Percentiles rank a stretch among this genome's conserved stretches.
These are phyloP conservation scores for Solanum habrochaites DNA, from an alignment of 257 asterid genomes.

Conservation along the genomic window DNA sequence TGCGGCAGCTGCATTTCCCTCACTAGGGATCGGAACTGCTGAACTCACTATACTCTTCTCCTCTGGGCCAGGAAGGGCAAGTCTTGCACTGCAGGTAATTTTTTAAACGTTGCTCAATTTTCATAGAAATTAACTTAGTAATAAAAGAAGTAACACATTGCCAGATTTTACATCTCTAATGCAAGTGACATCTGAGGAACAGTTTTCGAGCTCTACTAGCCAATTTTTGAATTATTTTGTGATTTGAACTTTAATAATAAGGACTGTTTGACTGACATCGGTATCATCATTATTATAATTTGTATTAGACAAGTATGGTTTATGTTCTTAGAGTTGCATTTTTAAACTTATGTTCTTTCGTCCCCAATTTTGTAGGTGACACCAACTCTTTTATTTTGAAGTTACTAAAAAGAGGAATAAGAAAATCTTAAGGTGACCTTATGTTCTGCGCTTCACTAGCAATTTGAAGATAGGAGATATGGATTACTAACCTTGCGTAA, in stretches of 20 bases:
- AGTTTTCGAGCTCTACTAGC: background rate
- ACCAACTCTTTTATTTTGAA: background rate
- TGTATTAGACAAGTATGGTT: background rate
- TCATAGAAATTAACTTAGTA: background rate
- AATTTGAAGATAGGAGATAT: background rate
- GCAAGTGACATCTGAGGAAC: background rate
- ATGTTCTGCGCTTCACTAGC: background rate
- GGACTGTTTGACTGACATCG: background rate
- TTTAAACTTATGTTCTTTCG: background rate
- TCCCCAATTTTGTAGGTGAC: background rate
- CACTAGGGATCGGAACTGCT: background rate
- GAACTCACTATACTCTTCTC: constrained; percentile 7
- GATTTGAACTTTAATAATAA: background rate
- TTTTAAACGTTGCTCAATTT: background rate
- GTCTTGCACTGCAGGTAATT: constrained; percentile 72
- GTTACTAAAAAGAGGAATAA: background rate
- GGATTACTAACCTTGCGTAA: constrained; percentile 69
- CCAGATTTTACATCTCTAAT: background rate
- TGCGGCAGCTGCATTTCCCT: background rate
- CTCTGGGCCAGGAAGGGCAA: constrained; percentile 36
- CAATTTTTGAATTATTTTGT: background rate
- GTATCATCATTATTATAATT: background rate
- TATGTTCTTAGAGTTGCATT: background rate
- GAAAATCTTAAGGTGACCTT: background rate
- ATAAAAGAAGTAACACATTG: background rate